Evolutionary conservation across 1,139 yeast genomes (phyloP).

Genomic region (Suhomyces atakaporum): DNA sequence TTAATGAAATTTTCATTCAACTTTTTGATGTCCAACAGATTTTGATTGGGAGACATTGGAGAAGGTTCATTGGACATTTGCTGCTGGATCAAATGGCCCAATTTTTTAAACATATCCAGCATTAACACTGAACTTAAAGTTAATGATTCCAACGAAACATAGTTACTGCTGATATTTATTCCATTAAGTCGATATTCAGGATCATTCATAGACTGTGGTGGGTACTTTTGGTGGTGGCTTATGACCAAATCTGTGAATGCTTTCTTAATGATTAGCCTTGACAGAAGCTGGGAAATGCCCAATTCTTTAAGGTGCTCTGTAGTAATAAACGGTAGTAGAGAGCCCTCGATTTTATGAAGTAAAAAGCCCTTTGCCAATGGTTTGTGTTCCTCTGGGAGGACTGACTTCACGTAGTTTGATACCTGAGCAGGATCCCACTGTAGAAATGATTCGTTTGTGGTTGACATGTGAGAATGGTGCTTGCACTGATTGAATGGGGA

Average conservation of each 20-base stretch:
- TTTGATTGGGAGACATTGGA: constrained; percentile 27
- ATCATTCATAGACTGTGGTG: constrained; percentile 35
- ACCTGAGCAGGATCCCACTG: constrained; percentile 55
- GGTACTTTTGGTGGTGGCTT: constrained; percentile 33
- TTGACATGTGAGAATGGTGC: too few relatives aligned
- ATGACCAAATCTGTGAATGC: constrained; percentile 48
- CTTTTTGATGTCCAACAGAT: constrained; percentile 35
- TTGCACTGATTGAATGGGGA: too few relatives aligned
- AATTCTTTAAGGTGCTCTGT: constrained; percentile 63
- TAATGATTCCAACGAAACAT: constrained; percentile 38
- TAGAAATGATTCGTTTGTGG: constrained; percentile 39
- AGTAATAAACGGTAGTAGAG: constrained; percentile 57
- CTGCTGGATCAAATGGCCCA: constrained; percentile 12
- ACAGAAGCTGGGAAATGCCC: constrained; percentile 45
- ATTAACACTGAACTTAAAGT: constrained; percentile 34
- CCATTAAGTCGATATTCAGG: constrained; percentile 32
- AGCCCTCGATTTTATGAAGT: constrained; percentile 63
- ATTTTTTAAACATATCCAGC: constrained; percentile 40
- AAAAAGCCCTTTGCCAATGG: constrained; percentile 38
- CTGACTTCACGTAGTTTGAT: constrained; percentile 33
- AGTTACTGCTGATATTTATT: constrained; percentile 36
- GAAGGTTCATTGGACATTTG: constrained; percentile 18
- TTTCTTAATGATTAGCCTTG: constrained; percentile 51
- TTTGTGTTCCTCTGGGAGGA: constrained; percentile 25
- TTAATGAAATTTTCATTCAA: constrained; percentile 52